Percentiles rank a stretch among this genome's conserved stretches.
These are phyloP conservation scores for Pestalotiopsis sp. DNA, from an alignment of 2,329 filamentous ascomycete genomes.

Conservation along the genomic window DNA sequence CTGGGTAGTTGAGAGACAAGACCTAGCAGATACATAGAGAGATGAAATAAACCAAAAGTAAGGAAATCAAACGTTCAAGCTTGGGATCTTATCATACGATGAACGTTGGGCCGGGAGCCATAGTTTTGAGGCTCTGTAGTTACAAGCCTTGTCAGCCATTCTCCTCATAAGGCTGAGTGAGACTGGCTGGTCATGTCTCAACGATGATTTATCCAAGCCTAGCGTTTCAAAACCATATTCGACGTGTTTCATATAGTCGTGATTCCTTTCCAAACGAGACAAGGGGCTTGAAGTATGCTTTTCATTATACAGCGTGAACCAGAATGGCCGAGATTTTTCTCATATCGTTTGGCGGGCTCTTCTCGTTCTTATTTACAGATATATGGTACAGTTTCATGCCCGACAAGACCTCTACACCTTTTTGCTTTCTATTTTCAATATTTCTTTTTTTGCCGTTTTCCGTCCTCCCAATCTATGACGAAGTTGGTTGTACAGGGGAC, in stretches of 20 bases:
- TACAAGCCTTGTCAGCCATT: too few relatives aligned
- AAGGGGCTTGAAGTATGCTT: neutral
- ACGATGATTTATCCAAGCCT: neutral
- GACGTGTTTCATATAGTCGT: neutral
- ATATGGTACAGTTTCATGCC: slow-evolving; percentile 9
- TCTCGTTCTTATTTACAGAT: slow-evolving; percentile 13
- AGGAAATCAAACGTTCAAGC: neutral
- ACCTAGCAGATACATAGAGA: neutral
- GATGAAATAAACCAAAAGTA: neutral
- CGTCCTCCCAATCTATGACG: neutral
- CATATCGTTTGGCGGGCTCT: neutral
- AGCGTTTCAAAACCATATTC: neutral
- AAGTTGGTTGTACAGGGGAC: neutral
- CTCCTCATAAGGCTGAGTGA: neutral
- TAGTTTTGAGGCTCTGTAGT: too few relatives aligned
- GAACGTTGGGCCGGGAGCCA: too few relatives aligned
- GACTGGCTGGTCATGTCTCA: neutral
- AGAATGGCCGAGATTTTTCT: neutral
- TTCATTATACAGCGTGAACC: slow-evolving; percentile 2
- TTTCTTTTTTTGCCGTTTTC: neutral
- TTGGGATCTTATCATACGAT: neutral
- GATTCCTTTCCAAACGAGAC: neutral
- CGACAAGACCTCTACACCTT: neutral
- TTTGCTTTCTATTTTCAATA: neutral
- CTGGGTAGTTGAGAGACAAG: slow-evolving; percentile 39